Evolutionary conservation across 495 filamentous ascomycete species (phyloP), one percentile per base, ranked within the genome.

Genomic region (Neurospora sp.): DNA sequence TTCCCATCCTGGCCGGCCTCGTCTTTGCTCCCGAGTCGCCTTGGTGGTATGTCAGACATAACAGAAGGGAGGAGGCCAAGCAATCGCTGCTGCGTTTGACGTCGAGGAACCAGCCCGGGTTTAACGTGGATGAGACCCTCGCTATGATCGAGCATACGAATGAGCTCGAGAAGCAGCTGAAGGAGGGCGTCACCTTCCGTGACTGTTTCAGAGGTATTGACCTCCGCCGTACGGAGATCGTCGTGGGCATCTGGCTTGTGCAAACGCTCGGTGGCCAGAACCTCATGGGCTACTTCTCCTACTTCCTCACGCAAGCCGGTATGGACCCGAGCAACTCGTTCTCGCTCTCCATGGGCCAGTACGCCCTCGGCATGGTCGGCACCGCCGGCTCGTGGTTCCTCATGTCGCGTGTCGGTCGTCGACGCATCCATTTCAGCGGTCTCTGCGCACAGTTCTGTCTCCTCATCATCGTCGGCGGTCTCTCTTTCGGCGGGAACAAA

Each of bases 141-240:
- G 85, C 90, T 42, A 91, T 93, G 90, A 92, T 93, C 83, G 84
- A 87, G 54, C 89, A 91, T 77, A 92, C 90, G 20, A 90, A 90
- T 39, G 88, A 88, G 14, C 79, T 92, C 20, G 91, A 93, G 78
- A 85, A 87, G 71, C 83, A 84, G 42, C 82, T 87, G 72, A 87
- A 85, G 39, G 82, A 83, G 20, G 87, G 89, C 16, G 83, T 89
- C 6, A 86, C 82, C 35, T 92, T 91, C 76, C 69, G 87, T 6
- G 90, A 92, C 73, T 90, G 90, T 78, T 92, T 92, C 85, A 87
- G 83, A 71, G 89, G 90, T 23, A 84, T 87, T 31, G 88, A 92
- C 75, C 82, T 88, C 27, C 86, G 89, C 41, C 89, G 91, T 20
- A 93, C 91, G 0, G 89, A 90, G 75, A 90, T 92, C 72, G 86